Percentiles rank a stretch among this genome's conserved stretches.
Conservation (phyloP, 2,329 filamentous ascomycete genomes). For the Talaromyces marneffei region DNA sequence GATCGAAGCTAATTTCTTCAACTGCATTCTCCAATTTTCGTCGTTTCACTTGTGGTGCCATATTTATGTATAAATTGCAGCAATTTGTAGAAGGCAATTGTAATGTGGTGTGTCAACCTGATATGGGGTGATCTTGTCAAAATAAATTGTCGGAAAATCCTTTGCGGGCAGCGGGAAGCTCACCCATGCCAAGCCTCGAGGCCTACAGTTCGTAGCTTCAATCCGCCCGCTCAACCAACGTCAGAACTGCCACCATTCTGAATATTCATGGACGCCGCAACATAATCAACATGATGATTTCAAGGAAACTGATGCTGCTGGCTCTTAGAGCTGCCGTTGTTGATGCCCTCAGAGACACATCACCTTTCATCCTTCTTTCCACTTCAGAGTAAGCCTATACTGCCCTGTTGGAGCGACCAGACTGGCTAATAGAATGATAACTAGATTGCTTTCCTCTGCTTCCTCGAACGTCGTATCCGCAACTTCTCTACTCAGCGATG, state of each 20-base stretch:
- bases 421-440: slow-evolving; percentile 23
- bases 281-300: slow-evolving; percentile 32
- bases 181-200: slow-evolving; percentile 18
- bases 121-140: not conserved
- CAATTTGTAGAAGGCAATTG: not conserved
- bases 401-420: not conserved
- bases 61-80: slow-evolving; percentile 18
- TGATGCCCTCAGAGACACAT: slow-evolving; percentile 75
- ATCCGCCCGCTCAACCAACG: slow-evolving; percentile 16
- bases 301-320: slow-evolving; percentile 40
- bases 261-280: not conserved
- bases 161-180: slow-evolving; percentile 15
- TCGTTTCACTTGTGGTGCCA: slow-evolving; percentile 60
- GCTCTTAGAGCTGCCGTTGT: slow-evolving; percentile 53
- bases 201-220: slow-evolving; percentile 6
- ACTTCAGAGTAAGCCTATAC: slow-evolving; percentile 63
- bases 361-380: slow-evolving; percentile 84
- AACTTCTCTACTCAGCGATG: slow-evolving; percentile 36
- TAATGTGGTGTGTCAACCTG: not conserved
- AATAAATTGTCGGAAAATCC: slow-evolving; percentile 14
- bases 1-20: slow-evolving; percentile 83
- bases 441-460: slow-evolving; percentile 33
- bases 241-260: slow-evolving; percentile 7
- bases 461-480: slow-evolving; percentile 42
- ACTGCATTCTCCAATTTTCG: slow-evolving; percentile 56